Evolutionary conservation across 1,139 yeast species (phyloP), one percentile per base, ranked within the genome.

Genomic region (Scheffersomyces parashehatae): DNA sequence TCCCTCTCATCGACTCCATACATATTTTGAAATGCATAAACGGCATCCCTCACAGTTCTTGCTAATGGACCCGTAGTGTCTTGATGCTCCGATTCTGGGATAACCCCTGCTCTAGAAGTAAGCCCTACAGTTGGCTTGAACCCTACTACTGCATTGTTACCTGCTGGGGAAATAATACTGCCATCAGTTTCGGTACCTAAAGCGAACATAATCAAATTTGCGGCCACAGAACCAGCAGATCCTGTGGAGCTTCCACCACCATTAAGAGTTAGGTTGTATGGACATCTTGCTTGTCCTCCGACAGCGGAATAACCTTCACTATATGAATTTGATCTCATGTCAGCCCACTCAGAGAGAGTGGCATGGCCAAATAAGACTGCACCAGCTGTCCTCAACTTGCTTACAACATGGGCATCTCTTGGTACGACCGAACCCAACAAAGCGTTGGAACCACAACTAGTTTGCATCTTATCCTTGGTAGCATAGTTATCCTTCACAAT

Each of bases 281-380:
- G 59, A 36, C 45, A 48, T 37, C 61, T 52, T 9, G 58, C 50
- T 42, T 57, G 60, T 3, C 59, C 61, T n/a, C 59, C 59, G 6
- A 54, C 43, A 5, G 60, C 55, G 10, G 60, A 56, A 41, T 57
- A 57, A 13, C 62, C 60, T 46, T 56, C 62, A 39, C 58, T 51
- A 40, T 56, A 57, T 5, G 14, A 38, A 26, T 49, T 48, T 4
- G 59, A 51, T 37, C 61, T 48, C 61, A 57, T 57, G 38, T 57
- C 60, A 10, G 62, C 62, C 61, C 61, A 57, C 44, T 57, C 61
- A 12, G 59, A 54, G 33, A 57, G 40, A 2, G 59, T 48, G 3
- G 60, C 30, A 44, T 57, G 61, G 5, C 61, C 61, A 39, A 56
- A 55, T n/a, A 57, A 40, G 5, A 57, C 54, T n/a, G 60, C 61